Base-by-base conservation (phyloP, 2,329 filamentous ascomycete genomes). In the Alternaria solani region DNA sequence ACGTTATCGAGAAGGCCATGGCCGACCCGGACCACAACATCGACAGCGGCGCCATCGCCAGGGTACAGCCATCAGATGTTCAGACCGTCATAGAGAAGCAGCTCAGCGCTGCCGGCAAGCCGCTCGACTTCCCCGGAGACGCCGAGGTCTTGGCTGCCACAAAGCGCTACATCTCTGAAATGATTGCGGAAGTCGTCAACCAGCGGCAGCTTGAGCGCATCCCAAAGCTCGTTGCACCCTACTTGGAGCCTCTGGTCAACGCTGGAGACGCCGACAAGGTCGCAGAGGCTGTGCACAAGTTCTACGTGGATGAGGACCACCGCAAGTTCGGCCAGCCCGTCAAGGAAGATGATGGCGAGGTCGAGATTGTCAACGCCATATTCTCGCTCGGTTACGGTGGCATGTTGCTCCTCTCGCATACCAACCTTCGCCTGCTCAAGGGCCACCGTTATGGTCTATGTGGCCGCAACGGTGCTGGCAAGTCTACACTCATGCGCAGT, bases 361-460 rank as follows among this genome's bases (percentile, higher is more conserved):
- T 90, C 23, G 95, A 98, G 80, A 97, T 99, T 75, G 95, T 99
- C 77, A 98, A 99, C 73, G 94, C 95, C 46, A 91, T 95, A 76
- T 99, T 99, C 83, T 99, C 95, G 20, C 87, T 99, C 25, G 95
- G 94, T 48, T 99, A 99, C 75, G 95, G 95, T 78, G 95, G 95
- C 74, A 98, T 97, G 94, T 88, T 99, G 68, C 84, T 99, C 63
- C 87, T 99, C 23, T 97, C 93, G 5, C 95, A 98, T 82, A 97
- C 95, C 68, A 98, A 97, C 78, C 85, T 99, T 43, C 90, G 93
- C 42, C 88, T 99, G 8, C 87, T 98, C 73, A 97, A 98, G 84
- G 95, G 95, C 58, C 95, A 98, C 81, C 91, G 95, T 60, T 99
- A 99, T 77, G 95, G 95, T 78, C 91, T 99, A 18, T 97, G 94